A percentile compares a stretch with the other conserved stretches of the same genome.
Evolutionary conservation across 2,329 filamentous ascomycete species (phyloP).

Genomic region (Cytospora mali): DNA sequence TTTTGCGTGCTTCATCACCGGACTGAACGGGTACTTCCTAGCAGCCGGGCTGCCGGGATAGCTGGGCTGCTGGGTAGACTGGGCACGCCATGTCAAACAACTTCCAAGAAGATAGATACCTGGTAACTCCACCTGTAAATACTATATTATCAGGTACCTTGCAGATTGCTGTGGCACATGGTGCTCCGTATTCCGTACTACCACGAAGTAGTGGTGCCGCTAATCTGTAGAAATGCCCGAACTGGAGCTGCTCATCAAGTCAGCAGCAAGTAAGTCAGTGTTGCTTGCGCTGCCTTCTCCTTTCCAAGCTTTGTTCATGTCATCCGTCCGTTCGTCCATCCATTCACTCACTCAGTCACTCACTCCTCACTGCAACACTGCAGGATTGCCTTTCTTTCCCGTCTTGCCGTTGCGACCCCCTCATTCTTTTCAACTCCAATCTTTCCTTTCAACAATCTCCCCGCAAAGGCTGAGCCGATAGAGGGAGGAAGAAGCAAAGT

Average conservation of each 20-base stretch:
- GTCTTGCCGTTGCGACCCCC: background rate
- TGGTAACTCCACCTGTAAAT: background rate
- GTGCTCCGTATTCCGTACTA: background rate
- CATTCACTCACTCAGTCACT: background rate
- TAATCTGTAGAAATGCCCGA: background rate
- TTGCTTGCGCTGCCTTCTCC: background rate
- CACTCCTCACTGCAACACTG: background rate
- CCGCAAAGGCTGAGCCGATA: background rate
- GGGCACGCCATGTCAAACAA: too few species aligned
- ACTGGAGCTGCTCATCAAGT: background rate
- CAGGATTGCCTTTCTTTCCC: background rate
- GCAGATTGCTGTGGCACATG: background rate
- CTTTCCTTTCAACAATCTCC: background rate
- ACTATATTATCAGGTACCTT: background rate
- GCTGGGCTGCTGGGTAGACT: too few species aligned
- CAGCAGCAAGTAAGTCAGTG: background rate
- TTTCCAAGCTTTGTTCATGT: background rate
- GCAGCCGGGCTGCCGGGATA: background rate
- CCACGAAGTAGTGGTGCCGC: background rate
- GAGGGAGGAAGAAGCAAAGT: background rate
- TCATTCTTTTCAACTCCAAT: background rate
- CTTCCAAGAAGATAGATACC: background rate
- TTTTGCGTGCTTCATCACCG: background rate
- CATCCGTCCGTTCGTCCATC: background rate
- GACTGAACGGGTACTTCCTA: background rate